Evolutionary conservation across 306 rosid species (phyloP), one percentile per base, ranked within the genome.

Genomic region (Argentina anserina): DNA sequence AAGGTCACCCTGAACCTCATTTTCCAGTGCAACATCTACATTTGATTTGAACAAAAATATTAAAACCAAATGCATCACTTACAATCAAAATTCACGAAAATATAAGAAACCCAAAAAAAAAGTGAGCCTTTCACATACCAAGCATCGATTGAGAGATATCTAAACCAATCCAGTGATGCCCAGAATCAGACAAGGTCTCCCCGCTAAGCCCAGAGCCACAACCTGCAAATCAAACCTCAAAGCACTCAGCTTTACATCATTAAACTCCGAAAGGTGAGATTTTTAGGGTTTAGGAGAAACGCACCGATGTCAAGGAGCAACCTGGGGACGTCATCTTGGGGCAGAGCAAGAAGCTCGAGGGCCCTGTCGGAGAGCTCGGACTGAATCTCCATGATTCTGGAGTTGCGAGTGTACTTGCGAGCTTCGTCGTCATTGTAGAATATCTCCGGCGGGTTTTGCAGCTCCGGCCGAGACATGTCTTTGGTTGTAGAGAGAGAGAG

Each of bases 131-230:
- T 5, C 9, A 47, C 25, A 49, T 87, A 94, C 98, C 72, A 58
- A 94, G 97, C 98, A 94, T 94, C n/a, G 98, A 94, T 23, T 74
- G 83, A 28, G 98, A 94, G 66, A 94, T 94, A 70, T 94, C 98
- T 50, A 89, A 76, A 61, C 98, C 98, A 74, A 94, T 86, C 98
- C 98, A 94, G 14, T 91, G 92, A 78, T 94, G 96, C 45, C 95
- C 92, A 26, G 70, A 83, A 78, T 91, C 94, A 0, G 98, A 47
- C 40, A 91, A 79, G 14, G 91, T 89, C 82, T 91, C 98, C 1
- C 98, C 98, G 59, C 97, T 94, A 37, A 94, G 97, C 60, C 97
- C 97, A 3, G 97, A 94, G 39, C 98, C 98, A 75, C 97, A 94
- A 67, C 97, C 97, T 94, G 73, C 67, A 73, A 26, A 77, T n/a